Evolutionary conservation across 2,329 filamentous ascomycete species (phyloP), one percentile per base, ranked within the genome.

Genomic region (Trichoderma simmonsii): DNA sequence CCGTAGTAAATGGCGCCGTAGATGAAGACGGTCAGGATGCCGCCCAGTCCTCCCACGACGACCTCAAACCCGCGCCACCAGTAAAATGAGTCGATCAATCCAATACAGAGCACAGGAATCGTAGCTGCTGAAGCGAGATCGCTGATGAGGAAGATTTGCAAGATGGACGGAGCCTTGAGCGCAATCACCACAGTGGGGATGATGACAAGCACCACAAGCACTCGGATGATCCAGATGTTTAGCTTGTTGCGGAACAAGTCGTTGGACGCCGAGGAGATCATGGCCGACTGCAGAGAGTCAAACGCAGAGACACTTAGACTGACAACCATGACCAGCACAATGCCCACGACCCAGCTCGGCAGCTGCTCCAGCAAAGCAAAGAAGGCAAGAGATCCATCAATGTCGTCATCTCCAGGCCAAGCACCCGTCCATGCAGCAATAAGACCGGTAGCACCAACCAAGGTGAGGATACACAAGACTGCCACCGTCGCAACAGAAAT

Each of bases 261-360:
- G 83, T 95, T 95, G 75, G 91, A 94, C 15, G 91, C 92, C 0
- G 92, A 92, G n/a, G 91, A 93, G 8, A 95, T 91, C 91, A 96
- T 94, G 75, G 93, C 92, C 2, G 90, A 92, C 81, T 95, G 93
- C 48, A 95, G 85, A 73, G 88, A 92, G 84, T 96, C 93, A 74
- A 96, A 95, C 0, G 93, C 90, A 0, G 93, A 91, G 3, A 91
- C 93, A 77, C 89, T 92, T 67, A 96, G 87, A 11, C 89, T 89
- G 36, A 95, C 89, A 1, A 92, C 89, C 92, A 96, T 94, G 79
- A 95, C 90, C 11, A 96, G 85, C 0, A 95, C 89, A 74, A 96
- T 88, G 69, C 92, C 93, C 2, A 96, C 88, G n/a, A 94, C 92
- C 93, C 93, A 96, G 70, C 82, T 86, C 0, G 93, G 93, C 2